Percentiles rank a stretch among this genome's conserved stretches.
Evolutionary conservation across 75 land plant genomes (phyloP).

Genomic region (Chamaecyparis obtusa): DNA sequence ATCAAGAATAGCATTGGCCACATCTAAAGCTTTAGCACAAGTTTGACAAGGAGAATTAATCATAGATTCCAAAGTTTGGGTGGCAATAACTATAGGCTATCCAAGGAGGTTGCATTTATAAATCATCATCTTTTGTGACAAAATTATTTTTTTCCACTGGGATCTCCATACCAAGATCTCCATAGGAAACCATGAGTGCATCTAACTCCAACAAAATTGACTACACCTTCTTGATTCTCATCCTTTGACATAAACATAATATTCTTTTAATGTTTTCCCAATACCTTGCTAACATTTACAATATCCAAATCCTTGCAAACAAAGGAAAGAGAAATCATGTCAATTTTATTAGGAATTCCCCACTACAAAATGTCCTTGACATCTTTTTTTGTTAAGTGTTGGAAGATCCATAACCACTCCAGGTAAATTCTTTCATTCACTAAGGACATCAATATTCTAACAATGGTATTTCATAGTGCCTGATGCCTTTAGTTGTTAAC

Average conservation of each 20-base stretch:
- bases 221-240: constrained; percentile 90
- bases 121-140: constrained; percentile 94
- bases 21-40: constrained; percentile 91
- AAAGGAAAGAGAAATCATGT: constrained; percentile 94
- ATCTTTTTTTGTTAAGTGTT: too few species aligned
- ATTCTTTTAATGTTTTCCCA: constrained; percentile 70
- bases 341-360: constrained; percentile 91
- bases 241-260: constrained; percentile 41
- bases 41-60: constrained; percentile 91
- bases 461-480: too few species aligned
- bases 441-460: too few species aligned
- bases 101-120: constrained; percentile 88
- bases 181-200: constrained; percentile 91
- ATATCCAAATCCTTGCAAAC: constrained; percentile 92
- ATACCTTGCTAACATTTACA: constrained; percentile 59
- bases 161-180: constrained; percentile 80
- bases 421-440: too few species aligned
- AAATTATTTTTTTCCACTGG: constrained; percentile 84
- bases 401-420: too few species aligned
- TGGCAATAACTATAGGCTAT: constrained; percentile 89
- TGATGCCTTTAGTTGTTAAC: too few species aligned
- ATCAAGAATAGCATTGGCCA: constrained; percentile 87
- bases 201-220: constrained; percentile 82
- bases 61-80: constrained; percentile 97
- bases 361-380: constrained; percentile 43